These are phyloP conservation scores for Sanghuangporus weigelae DNA, from an alignment of 1,284 basidiomycete species.

Conservation along the genomic window DNA sequence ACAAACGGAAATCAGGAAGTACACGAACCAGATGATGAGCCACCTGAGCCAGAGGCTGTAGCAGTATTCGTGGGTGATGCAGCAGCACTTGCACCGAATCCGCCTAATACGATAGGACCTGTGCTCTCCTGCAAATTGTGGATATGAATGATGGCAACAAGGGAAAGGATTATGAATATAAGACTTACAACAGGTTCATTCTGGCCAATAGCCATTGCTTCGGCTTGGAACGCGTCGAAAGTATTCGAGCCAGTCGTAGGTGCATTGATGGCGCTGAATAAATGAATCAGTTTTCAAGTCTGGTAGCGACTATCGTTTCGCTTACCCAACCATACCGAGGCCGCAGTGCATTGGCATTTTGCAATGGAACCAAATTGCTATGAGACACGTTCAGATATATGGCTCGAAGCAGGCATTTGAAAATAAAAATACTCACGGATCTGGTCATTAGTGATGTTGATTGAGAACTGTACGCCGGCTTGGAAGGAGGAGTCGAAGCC, in stretches of 20 bases:
- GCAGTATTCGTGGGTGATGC: slow-evolving; percentile 25
- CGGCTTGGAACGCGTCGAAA: slow-evolving; percentile 42
- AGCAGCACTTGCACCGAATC: slow-evolving; percentile 38
- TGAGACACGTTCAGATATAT: background rate
- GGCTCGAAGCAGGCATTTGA: background rate
- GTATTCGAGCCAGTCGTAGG: slow-evolving; percentile 46
- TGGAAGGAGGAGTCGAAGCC: slow-evolving; percentile 52
- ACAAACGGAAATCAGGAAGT: background rate
- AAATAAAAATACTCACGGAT: background rate
- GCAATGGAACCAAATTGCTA: slow-evolving; percentile 66
- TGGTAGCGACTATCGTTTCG: background rate
- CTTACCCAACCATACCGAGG: slow-evolving; percentile 51
- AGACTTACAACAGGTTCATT: slow-evolving; percentile 31
- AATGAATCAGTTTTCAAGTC: background rate
- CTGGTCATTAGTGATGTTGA: slow-evolving; percentile 43
- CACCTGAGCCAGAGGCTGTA: slow-evolving; percentile 17
- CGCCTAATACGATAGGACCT: slow-evolving; percentile 34
- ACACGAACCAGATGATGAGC: slow-evolving; percentile 14
- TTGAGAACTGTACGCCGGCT: slow-evolving; percentile 35
- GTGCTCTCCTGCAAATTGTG: slow-evolving; percentile 30
- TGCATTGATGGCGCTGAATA: slow-evolving; percentile 53
- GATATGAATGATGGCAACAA: slow-evolving; percentile 16
- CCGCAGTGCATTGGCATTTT: slow-evolving; percentile 50
- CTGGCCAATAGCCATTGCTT: slow-evolving; percentile 38
- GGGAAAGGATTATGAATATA: background rate